phyloP scores from a whole-genome alignment of 257 asterid species.

The Linderniella brevidens region DNA sequence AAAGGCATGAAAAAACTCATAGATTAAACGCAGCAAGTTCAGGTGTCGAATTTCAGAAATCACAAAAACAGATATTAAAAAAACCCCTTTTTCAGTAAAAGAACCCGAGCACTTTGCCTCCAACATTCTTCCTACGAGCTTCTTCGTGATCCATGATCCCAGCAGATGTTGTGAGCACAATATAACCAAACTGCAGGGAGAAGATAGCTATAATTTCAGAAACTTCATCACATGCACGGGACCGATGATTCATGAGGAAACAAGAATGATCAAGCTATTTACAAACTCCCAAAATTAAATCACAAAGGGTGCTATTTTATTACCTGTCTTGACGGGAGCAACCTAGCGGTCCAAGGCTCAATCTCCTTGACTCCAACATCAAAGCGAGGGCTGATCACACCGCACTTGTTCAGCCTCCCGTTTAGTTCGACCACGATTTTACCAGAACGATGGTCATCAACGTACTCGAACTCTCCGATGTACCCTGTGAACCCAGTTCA shows the following conservation, averaged over 20 bases:
- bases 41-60: too few relatives aligned
- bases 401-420: slow-evolving; percentile 8
- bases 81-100: slow-evolving; percentile 10
- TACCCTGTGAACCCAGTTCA: slow-evolving; percentile 7
- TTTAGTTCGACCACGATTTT: slow-evolving; percentile 8
- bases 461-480: slow-evolving; percentile 13
- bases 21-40: too few relatives aligned
- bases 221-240: neutral
- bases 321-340: slow-evolving; percentile 14
- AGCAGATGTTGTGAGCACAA: slow-evolving; percentile 18
- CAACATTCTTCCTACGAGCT: slow-evolving; percentile 19
- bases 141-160: slow-evolving; percentile 24
- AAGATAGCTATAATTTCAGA: neutral
- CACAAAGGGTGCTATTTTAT: neutral
- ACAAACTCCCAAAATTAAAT: neutral
- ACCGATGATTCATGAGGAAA: neutral
- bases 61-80: too few relatives aligned
- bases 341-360: slow-evolving; percentile 9
- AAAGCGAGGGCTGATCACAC: slow-evolving; percentile 8
- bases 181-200: slow-evolving; percentile 14
- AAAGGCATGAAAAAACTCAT: too few relatives aligned
- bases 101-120: slow-evolving; percentile 19
- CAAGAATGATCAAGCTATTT: too few relatives aligned
- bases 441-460: slow-evolving; percentile 8
- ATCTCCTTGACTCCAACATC: slow-evolving; percentile 9